Percentiles rank a stretch among this genome's conserved stretches.
phyloP scores from a whole-genome alignment of 768 basidiomycete species.

The Thelephora ganbajun region DNA sequence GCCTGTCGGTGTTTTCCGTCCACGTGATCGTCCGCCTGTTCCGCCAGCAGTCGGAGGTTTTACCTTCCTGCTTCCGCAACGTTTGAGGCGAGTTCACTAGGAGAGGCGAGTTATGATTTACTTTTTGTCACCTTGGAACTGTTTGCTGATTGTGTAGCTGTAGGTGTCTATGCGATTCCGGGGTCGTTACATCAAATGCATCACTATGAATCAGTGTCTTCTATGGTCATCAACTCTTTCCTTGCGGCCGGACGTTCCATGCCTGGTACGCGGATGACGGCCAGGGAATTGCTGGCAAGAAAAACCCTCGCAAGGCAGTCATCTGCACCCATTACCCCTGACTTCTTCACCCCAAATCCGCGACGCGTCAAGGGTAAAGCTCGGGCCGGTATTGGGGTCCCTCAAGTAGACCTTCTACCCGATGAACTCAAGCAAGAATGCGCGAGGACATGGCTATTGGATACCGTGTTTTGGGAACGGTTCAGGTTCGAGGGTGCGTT shows the following conservation, averaged over 20 bases:
- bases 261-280: conserved; percentile 5
- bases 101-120: too few species aligned
- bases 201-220: conserved; percentile 35
- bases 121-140: too few species aligned
- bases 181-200: too few species aligned
- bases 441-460: not conserved
- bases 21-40: too few species aligned
- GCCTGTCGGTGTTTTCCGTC: too few species aligned
- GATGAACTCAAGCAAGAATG: not conserved
- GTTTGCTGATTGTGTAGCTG: too few species aligned
- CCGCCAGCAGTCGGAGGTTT: too few species aligned
- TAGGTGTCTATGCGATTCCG: too few species aligned
- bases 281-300: too few species aligned
- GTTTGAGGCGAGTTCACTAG: too few species aligned
- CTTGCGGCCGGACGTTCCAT: conserved; percentile 20
- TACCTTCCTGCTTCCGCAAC: too few species aligned
- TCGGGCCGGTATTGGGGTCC: conserved; percentile 18
- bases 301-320: too few species aligned
- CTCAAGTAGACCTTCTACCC: not conserved
- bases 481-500: not conserved
- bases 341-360: conserved; percentile 45
- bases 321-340: conserved; percentile 12
- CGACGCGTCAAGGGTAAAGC: conserved; percentile 41
- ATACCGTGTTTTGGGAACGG: conserved; percentile 1
- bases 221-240: conserved; percentile 34